These are phyloP conservation scores for Cladosporium velox DNA, from an alignment of 2,329 filamentous ascomycete species.

Conservation along the genomic window DNA sequence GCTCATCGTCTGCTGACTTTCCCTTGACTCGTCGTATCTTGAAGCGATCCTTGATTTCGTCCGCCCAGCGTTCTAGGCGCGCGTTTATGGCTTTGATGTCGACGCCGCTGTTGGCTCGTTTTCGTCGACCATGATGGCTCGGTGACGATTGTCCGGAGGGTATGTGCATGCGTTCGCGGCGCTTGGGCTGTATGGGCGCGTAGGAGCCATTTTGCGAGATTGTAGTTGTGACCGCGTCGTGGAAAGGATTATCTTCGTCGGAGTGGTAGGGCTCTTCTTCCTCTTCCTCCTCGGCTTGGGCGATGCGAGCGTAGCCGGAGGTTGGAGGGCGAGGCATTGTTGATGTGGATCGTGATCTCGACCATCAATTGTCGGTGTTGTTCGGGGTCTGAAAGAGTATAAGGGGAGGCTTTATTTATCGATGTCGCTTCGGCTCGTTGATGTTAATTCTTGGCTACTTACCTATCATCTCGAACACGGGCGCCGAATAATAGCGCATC, in stretches of 20 bases:
- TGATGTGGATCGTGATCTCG: conserved; percentile 31
- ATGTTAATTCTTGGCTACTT: background rate
- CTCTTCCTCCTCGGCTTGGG: conserved; percentile 54
- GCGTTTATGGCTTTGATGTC: conserved; percentile 99
- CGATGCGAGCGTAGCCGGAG: conserved; percentile 55
- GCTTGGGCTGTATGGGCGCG: conserved; percentile 50
- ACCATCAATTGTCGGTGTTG: background rate
- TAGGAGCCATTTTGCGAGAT: conserved; percentile 26
- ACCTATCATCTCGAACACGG: background rate
- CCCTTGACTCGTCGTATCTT: conserved; percentile 79
- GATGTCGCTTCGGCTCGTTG: background rate
- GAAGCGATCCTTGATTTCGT: conserved; percentile 96
- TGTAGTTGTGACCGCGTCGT: conserved; percentile 23
- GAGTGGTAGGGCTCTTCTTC: conserved; percentile 44
- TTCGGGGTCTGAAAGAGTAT: background rate
- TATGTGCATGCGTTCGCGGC: conserved; percentile 48
- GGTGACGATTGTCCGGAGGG: conserved; percentile 38
- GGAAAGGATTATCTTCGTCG: conserved; percentile 42
- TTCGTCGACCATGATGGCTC: conserved; percentile 45
- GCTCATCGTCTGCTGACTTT: conserved; percentile 75
- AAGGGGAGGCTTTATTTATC: background rate
- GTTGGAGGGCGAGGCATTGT: conserved; percentile 45
- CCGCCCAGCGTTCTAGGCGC: conserved; percentile 90
- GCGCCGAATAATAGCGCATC: too few relatives aligned
- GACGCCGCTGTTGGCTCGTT: conserved; percentile 80